Percentiles rank a stretch among this genome's conserved stretches.
Evolutionary conservation across 2,329 filamentous ascomycete species (phyloP).

Genomic region (Apiospora arundinis): DNA sequence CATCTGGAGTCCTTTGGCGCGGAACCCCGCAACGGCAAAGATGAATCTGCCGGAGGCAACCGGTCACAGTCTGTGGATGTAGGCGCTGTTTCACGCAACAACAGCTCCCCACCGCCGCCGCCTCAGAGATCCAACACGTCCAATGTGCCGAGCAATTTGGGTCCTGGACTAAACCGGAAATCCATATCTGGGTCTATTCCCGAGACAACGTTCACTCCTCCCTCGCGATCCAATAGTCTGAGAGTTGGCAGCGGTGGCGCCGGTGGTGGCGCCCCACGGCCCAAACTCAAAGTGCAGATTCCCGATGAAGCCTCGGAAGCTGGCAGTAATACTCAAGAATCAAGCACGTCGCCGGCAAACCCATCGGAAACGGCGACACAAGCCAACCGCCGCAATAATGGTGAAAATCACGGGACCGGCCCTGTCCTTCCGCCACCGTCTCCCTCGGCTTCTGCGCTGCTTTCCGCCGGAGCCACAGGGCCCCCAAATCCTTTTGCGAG

Average conservation of each 20-base stretch:
- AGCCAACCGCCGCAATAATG: conserved; percentile 51
- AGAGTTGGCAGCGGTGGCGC: conserved; percentile 54
- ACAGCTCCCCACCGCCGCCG: conserved; percentile 61
- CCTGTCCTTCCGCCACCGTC: conserved; percentile 92
- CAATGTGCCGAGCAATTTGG: conserved; percentile 52
- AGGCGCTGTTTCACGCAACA: conserved; percentile 58
- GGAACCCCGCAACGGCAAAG: conserved; percentile 51
- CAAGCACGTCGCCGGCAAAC: conserved; percentile 65
- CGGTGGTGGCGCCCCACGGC: conserved; percentile 67
- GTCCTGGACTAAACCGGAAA: conserved; percentile 44
- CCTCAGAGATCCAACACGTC: conserved; percentile 58
- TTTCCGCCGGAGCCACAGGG: conserved; percentile 90
- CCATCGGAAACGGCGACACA: conserved; percentile 65
- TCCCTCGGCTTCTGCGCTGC: conserved; percentile 81
- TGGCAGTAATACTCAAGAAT: conserved; percentile 76
- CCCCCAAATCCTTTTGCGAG: conserved; percentile 96
- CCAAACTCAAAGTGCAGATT: conserved; percentile 91
- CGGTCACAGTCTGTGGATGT: conserved; percentile 72
- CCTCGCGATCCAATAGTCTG: conserved; percentile 79
- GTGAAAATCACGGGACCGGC: conserved; percentile 65
- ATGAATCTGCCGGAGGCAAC: conserved; percentile 44
- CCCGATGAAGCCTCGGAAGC: conserved; percentile 86
- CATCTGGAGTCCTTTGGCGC: conserved; percentile 75
- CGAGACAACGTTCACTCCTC: conserved; percentile 70
- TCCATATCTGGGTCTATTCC: conserved; percentile 66